Base-by-base conservation (phyloP, 768 basidiomycete species). In the Suillus sp. region DNA sequence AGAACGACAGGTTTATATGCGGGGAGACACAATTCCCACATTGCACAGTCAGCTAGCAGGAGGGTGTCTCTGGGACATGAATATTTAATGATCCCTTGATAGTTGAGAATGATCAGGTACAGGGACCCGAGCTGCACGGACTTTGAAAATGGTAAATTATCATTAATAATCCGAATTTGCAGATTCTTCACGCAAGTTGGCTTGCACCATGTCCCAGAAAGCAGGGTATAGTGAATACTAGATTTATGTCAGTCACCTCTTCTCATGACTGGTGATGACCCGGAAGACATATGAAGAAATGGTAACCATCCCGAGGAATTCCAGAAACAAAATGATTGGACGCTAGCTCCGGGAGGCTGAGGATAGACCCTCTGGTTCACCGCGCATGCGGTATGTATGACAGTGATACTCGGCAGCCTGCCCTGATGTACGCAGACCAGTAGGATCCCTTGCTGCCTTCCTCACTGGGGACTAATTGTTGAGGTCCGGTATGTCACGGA, bases 81-180 rank as follows among this genome's bases (percentile, higher is more conserved):
- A n/a, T n/a, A n/a, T n/a, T n/a, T n/a, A n/a, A 47, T 47, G 47
- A 53, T n/a, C 51, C 51, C 30, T 22, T 47, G 45, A 48, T 40
- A 11, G 22, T 25, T 3, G 14, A 30, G 16, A 50, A 27, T 34
- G 32, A 34, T 50, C 27, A 30, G 48, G 27, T 4, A 48, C 25
- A 48, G 22, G 45, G 20, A 47, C n/a, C 43, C 43, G 48, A 51
- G 8, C 18, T 51, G 30, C 16, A 51, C 50, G 50, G 50, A 51
- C 9, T 51, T 51, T 51, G 50, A 51, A 45, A 45, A 22, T 8
- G 43, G n/a, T 10, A 47, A 47, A 45, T n/a, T 3, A 43, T n/a
- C n/a, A n/a, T n/a, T n/a, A n/a, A n/a, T 20, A 4, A 20, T 43
- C 42, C 20, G 18, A 43, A 20, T 20, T 20, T 43, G 9, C 7